Conservation (phyloP, 176 grass and related monocot species). For the Eleusine coracana region DNA sequence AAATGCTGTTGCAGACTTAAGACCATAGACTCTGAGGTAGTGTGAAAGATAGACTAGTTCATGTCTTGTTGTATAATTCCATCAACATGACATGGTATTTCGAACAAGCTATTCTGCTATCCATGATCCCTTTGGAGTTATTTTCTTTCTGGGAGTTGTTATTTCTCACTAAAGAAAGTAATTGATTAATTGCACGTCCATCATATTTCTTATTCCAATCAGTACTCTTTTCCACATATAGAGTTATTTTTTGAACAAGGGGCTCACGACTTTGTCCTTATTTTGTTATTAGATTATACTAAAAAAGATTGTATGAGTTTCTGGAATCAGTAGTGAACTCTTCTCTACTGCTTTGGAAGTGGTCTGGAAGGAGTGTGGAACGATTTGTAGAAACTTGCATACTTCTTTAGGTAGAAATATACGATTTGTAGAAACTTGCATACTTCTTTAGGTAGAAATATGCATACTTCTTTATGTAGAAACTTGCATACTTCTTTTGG, state of each 20-base stretch:
- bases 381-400: neutral
- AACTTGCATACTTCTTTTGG: neutral
- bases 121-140: constrained; percentile 3
- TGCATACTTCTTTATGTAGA: neutral
- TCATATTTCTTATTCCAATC: constrained; percentile 6
- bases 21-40: constrained; percentile 24
- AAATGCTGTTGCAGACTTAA: constrained; percentile 16
- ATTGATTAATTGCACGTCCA: neutral
- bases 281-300: neutral
- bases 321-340: neutral
- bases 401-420: neutral
- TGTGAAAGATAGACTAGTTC: constrained; percentile 18
- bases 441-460: too few relatives aligned
- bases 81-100: constrained; percentile 40
- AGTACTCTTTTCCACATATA: neutral
- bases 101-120: constrained; percentile 16
- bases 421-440: neutral
- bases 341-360: neutral
- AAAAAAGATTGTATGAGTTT: neutral
- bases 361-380: neutral
- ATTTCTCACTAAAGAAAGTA: neutral
- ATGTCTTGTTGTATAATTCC: constrained; percentile 35
- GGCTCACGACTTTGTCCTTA: neutral
- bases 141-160: constrained; percentile 3
- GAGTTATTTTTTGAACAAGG: neutral